A percentile compares a stretch with the other conserved stretches of the same genome.
phyloP scores from a whole-genome alignment of 73 alveolate species.

The Diophrys appendiculata region DNA sequence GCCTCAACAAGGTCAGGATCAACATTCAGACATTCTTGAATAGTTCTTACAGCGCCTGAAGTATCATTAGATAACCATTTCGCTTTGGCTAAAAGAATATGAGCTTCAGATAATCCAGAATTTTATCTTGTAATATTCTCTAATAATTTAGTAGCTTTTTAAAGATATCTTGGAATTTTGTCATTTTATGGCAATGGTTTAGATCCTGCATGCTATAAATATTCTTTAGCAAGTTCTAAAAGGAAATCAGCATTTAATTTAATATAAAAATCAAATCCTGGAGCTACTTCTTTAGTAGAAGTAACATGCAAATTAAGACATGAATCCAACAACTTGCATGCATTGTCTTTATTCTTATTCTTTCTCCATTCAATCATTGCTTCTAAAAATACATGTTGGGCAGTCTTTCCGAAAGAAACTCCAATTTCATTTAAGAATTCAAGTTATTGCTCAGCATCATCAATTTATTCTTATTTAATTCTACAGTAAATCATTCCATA shows the following conservation, averaged over 20 bases:
- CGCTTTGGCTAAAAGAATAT: slow-evolving; percentile 76
- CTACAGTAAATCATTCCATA: slow-evolving; percentile 94
- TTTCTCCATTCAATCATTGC: slow-evolving; percentile 76
- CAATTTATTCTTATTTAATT: slow-evolving; percentile 84
- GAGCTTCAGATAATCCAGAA: slow-evolving; percentile 80
- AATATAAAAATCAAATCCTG: slow-evolving; percentile 82
- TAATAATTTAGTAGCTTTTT: slow-evolving; percentile 74
- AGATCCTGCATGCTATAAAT: slow-evolving; percentile 57
- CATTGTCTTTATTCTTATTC: slow-evolving; percentile 14
- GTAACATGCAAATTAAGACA: slow-evolving; percentile 82
- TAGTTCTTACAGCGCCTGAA: slow-evolving; percentile 63
- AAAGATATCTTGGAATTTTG: slow-evolving; percentile 60
- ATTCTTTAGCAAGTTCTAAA: slow-evolving; percentile 79
- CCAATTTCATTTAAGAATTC: slow-evolving; percentile 71
- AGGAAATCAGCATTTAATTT: slow-evolving; percentile 87
- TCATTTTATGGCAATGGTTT: slow-evolving; percentile 48
- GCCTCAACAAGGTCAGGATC: slow-evolving; percentile 84
- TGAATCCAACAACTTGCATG: slow-evolving; percentile 71
- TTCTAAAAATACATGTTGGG: slow-evolving; percentile 73
- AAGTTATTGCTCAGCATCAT: slow-evolving; percentile 95
- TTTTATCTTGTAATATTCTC: slow-evolving; percentile 75
- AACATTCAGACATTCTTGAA: slow-evolving; percentile 57
- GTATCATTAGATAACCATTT: slow-evolving; percentile 70
- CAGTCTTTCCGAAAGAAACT: slow-evolving; percentile 34
- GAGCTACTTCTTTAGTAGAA: slow-evolving; percentile 68